Evolutionary conservation across 768 basidiomycete genomes (phyloP).

Genomic region (Podaxis sp.): DNA sequence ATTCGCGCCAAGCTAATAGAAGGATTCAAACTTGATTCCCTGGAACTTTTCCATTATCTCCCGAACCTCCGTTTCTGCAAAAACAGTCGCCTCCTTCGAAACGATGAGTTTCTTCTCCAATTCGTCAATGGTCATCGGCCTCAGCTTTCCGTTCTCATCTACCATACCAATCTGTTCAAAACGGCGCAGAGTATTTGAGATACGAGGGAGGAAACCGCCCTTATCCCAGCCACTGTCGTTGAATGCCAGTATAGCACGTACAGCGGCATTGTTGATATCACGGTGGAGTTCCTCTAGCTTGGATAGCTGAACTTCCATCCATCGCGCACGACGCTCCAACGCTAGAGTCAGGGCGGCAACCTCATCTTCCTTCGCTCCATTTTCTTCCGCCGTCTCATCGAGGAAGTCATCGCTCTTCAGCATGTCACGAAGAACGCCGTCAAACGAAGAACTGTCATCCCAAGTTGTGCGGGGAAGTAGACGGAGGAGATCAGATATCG

Average conservation of each 20-base stretch:
- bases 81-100: conserved; percentile 68
- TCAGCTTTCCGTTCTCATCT: conserved; percentile 42
- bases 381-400: conserved; percentile 69
- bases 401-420: conserved; percentile 85
- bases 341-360: conserved; percentile 81
- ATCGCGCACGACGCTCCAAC: conserved; percentile 84
- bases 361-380: conserved; percentile 72
- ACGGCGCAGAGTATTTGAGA: conserved; percentile 61
- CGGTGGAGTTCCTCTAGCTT: conserved; percentile 88
- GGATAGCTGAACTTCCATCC: conserved; percentile 91
- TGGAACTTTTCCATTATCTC: conserved; percentile 74
- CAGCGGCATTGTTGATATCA: conserved; percentile 87
- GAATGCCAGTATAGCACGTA: conserved; percentile 76
- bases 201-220: conserved; percentile 63
- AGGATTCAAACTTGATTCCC: conserved; percentile 30
- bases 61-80: conserved; percentile 71
- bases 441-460: conserved; percentile 89
- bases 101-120: conserved; percentile 70
- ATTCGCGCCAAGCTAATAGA: not conserved
- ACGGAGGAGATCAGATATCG: conserved; percentile 82
- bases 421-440: conserved; percentile 84
- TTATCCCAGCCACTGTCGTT: conserved; percentile 87
- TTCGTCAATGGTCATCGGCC: conserved; percentile 66
- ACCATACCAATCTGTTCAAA: conserved; percentile 67
- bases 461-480: conserved; percentile 86